Evolutionary conservation across 2,329 filamentous ascomycete species (phyloP).

Genomic region (Diplodia sapinea): DNA sequence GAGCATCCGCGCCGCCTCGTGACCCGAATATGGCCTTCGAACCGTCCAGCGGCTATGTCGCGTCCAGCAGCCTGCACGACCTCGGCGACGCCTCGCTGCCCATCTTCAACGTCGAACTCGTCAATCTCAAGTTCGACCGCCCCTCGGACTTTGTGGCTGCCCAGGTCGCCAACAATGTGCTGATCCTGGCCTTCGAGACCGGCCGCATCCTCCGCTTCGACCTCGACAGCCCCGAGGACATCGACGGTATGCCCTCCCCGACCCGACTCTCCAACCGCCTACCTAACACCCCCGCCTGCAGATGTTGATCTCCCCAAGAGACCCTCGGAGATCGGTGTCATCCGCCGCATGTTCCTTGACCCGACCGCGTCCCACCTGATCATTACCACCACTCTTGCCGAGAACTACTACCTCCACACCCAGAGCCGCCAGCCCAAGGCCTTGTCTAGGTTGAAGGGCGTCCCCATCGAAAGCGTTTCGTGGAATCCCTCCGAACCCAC

Average conservation of each 20-base stretch:
- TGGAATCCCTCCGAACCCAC: constrained; percentile 96
- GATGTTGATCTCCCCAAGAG: constrained; percentile 98
- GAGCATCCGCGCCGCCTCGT: background rate
- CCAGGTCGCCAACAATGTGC: constrained; percentile 95
- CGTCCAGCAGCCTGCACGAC: constrained; percentile 67
- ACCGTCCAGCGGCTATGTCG: constrained; percentile 72
- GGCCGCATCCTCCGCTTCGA: constrained; percentile 94
- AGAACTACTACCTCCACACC: constrained; percentile 97
- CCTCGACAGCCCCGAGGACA: constrained; percentile 89
- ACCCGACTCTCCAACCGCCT: background rate
- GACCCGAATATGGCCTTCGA: constrained; percentile 69
- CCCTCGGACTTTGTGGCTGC: constrained; percentile 95
- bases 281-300: constrained; percentile 46
- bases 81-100: constrained; percentile 70
- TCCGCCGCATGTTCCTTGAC: constrained; percentile 95
- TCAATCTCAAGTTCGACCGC: constrained; percentile 92
- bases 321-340: constrained; percentile 86
- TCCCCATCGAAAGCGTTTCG: constrained; percentile 85
- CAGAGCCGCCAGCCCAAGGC: constrained; percentile 88
- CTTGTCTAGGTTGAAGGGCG: constrained; percentile 80
- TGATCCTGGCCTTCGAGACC: constrained; percentile 89
- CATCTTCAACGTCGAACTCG: constrained; percentile 92
- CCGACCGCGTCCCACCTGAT: constrained; percentile 94
- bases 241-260: constrained; percentile 63
- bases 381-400: constrained; percentile 86